Conservation (phyloP, 140 eudicot species). For the Bidens hawaiensis region DNA sequence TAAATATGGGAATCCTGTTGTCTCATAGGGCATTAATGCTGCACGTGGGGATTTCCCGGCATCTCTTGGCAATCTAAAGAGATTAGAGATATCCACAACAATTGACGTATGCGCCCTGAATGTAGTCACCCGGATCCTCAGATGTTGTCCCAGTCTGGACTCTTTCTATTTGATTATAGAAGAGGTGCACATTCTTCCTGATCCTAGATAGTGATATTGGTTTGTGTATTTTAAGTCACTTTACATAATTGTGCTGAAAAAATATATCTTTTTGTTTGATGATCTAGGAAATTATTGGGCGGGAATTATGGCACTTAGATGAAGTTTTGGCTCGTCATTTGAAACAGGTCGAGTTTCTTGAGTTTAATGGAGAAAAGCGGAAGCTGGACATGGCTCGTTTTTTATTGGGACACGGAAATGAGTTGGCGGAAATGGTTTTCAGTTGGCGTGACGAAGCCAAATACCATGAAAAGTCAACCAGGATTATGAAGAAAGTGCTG, state of each 20-base stretch:
- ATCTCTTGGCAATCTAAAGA: constrained; percentile 18
- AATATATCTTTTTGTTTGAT: not conserved
- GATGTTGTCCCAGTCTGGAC: constrained; percentile 4
- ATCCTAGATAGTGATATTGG: not conserved
- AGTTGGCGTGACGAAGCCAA: constrained; percentile 10
- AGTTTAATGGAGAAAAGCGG: constrained; percentile 16
- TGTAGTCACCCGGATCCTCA: not conserved
- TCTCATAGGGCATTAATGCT: not conserved
- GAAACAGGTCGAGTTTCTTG: constrained; percentile 23
- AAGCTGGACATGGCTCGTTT: constrained; percentile 5
- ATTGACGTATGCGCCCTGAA: not conserved
- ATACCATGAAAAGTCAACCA: not conserved
- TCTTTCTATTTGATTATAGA: constrained; percentile 2
- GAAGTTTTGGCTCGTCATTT: constrained; percentile 9
- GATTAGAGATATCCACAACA: not conserved
- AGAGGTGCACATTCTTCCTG: not conserved
- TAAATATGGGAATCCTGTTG: not conserved
- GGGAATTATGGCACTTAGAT: constrained; percentile 1
- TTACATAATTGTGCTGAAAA: not conserved
- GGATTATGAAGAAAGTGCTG: constrained; percentile 7
- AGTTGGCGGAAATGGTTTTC: constrained; percentile 26
- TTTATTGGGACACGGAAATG: constrained; percentile 15
- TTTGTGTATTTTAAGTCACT: not conserved
- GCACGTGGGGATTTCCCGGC: not conserved
- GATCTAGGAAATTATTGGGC: not conserved